Evolutionary conservation across 768 basidiomycete genomes (phyloP), one percentile per base, ranked within the genome.

Genomic region (Suillus weaverae): DNA sequence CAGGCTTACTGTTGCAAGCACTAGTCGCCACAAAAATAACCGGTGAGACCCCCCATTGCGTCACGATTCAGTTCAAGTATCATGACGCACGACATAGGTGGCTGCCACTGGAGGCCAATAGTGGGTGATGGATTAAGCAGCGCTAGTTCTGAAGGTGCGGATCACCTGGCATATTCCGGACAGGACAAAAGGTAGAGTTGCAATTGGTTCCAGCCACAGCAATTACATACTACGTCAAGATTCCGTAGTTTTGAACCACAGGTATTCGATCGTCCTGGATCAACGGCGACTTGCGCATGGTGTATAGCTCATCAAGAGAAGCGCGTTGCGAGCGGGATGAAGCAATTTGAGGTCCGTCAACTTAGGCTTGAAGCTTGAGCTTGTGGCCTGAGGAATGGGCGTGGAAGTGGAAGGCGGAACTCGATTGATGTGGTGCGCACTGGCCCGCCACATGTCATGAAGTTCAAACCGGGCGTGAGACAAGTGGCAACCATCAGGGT

Each of bases 401-500:
- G 20, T 54, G 20, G 33, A 33, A 54, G 32, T 20, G 5, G 18
- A 32, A 54, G 32, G 53, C 18, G 11, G 26, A 10, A 5, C 30
- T 51, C 18, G 50, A 51, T 30, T 18, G 2, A 53, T 10, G 30
- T 33, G 18, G 46, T 11, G n/a, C 46, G 11, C 44, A 46, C n/a
- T 46, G 44, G 30, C 20, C 32, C 5, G 32, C 51, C 10, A 33
- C 20, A 30, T 4, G 4, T 33, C 32, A 32, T 22, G n/a, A 50
- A 16, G 26, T 30, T 30, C 50, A 13, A 16, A 30, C 26, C 3
- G 3, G 14, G 14, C n/a, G 11, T 44, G 20, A 80, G 26, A 6
- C 44, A 20, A 44, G 43, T 20, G 43, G 16, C 20, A 44, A n/a
- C 77, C 77, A 2, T 83, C 76, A 38, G 75, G 74, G 36, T 81